Conservation (phyloP, 305 asterid species). For the Fraxinus latifolia region DNA sequence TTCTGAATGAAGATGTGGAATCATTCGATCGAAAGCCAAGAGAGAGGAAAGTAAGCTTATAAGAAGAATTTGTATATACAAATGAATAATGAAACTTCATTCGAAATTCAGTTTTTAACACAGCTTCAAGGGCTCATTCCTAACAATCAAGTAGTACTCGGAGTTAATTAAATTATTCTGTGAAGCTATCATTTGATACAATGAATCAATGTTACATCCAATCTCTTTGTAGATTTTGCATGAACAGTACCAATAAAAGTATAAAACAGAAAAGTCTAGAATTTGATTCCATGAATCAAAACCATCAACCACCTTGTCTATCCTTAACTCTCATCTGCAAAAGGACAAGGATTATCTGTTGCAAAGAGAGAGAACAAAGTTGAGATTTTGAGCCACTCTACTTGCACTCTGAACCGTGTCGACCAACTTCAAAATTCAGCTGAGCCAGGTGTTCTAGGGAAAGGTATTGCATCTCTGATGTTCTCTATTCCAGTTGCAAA, state of each 20-base stretch:
- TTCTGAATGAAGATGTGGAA: not conserved
- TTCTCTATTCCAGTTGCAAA: conserved; percentile 93
- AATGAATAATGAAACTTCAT: not conserved
- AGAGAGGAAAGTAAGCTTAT: not conserved
- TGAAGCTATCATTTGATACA: not conserved
- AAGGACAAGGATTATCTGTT: not conserved
- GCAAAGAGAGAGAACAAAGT: not conserved
- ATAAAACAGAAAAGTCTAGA: not conserved
- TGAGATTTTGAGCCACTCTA: not conserved
- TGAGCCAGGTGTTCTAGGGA: conserved; percentile 90
- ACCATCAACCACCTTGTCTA: not conserved
- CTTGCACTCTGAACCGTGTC: not conserved
- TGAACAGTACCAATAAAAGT: not conserved
- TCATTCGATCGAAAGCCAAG: not conserved
- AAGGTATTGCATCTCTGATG: conserved; percentile 89
- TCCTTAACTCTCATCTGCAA: not conserved
- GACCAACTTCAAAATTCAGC: conserved; percentile 69
- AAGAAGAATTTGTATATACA: not conserved
- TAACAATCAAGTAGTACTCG: not conserved
- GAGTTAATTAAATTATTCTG: not conserved
- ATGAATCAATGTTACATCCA: not conserved
- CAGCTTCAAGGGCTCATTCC: not conserved
- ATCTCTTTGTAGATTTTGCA: not conserved
- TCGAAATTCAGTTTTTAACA: not conserved
- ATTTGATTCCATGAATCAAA: not conserved